Evolutionary conservation across 768 basidiomycete genomes (phyloP).

Genomic region (Gautieria morchelliformis): DNA sequence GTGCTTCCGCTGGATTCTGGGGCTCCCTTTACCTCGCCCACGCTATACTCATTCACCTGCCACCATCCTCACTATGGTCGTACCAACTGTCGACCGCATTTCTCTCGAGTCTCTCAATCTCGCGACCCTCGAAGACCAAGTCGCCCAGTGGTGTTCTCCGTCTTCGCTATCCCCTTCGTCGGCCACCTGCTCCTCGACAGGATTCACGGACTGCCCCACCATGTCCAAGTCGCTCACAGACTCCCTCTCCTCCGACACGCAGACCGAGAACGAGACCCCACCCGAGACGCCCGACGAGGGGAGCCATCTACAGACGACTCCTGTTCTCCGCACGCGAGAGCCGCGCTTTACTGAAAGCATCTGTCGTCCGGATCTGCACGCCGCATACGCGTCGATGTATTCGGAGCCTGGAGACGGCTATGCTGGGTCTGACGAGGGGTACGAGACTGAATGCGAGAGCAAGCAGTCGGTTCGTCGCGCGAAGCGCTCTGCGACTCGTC

Average conservation of each 20-base stretch:
- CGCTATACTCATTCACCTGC: neutral
- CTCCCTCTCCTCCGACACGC: neutral
- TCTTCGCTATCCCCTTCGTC: neutral
- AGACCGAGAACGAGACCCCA: neutral
- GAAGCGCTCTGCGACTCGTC: neutral
- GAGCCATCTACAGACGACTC: neutral
- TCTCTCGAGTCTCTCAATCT: neutral
- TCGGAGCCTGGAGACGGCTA: neutral
- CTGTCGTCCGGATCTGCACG: neutral
- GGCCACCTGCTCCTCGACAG: neutral
- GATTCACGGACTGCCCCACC: neutral
- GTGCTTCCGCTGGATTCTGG: too few relatives aligned
- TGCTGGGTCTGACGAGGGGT: neutral
- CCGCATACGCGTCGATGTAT: neutral
- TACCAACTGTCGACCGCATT: neutral
- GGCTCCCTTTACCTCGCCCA: too few relatives aligned
- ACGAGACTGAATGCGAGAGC: neutral
- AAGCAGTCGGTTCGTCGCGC: neutral
- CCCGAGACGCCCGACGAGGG: neutral
- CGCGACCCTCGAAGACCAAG: neutral
- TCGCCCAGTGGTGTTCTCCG: neutral
- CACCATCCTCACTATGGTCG: neutral
- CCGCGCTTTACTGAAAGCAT: neutral
- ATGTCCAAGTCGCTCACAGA: neutral
- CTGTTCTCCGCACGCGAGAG: neutral